These are phyloP conservation scores for Chrysanthemum lavandulifolium DNA, from an alignment of 129 eudicot genomes.

Conservation along the genomic window DNA sequence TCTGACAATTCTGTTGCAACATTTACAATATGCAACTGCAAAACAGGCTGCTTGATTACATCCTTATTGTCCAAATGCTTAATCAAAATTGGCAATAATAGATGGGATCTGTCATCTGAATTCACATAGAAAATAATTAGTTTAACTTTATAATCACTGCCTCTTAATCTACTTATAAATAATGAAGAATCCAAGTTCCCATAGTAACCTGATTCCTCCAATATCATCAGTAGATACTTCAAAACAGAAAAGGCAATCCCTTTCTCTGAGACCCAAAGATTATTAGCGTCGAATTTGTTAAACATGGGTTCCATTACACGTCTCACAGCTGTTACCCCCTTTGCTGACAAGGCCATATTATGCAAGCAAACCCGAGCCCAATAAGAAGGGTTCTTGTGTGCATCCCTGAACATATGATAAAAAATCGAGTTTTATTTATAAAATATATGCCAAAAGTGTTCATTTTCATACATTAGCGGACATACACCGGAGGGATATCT, in stretches of 20 bases:
- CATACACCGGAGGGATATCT: constrained; percentile 45
- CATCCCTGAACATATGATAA: constrained; percentile 44
- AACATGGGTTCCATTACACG: constrained; percentile 81
- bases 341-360: constrained; percentile 63
- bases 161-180: not conserved
- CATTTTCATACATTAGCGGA: not conserved
- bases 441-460: not conserved
- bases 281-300: constrained; percentile 58
- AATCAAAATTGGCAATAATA: constrained; percentile 59
- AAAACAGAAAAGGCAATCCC: constrained; percentile 65
- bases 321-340: constrained; percentile 67
- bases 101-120: constrained; percentile 65
- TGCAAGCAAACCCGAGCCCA: constrained; percentile 80
- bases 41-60: constrained; percentile 55
- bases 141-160: too few relatives aligned
- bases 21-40: constrained; percentile 55
- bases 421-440: not conserved
- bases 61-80: constrained; percentile 85
- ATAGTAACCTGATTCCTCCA: constrained; percentile 74
- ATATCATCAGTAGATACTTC: constrained; percentile 50
- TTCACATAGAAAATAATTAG: constrained; percentile 5
- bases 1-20: constrained; percentile 55
- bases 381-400: constrained; percentile 62
- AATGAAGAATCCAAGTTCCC: not conserved
- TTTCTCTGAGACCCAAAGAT: constrained; percentile 64